Conservation (phyloP, 2,329 filamentous ascomycete species). For the Penicillium psychrosexuale region DNA sequence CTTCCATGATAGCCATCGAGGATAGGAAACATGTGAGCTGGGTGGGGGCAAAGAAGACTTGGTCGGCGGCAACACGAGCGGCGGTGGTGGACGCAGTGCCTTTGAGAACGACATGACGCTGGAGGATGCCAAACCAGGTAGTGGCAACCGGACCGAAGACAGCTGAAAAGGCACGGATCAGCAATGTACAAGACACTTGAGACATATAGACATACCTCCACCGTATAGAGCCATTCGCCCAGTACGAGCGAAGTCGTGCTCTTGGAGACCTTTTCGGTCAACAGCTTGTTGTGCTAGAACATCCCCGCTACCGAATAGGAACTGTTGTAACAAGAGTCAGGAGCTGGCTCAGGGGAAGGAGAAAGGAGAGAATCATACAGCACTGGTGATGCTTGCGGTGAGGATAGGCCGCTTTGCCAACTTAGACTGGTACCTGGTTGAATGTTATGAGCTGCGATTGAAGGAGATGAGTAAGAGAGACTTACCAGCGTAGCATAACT, state of each 20-base stretch:
- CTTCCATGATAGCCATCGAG: slow-evolving; percentile 81
- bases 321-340: slow-evolving; percentile 35
- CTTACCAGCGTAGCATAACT: slow-evolving; percentile 40
- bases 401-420: slow-evolving; percentile 78
- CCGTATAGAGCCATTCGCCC: slow-evolving; percentile 51
- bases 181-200: neutral
- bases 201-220: slow-evolving; percentile 39
- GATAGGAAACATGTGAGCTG: slow-evolving; percentile 79
- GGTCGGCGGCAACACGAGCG: slow-evolving; percentile 76
- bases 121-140: slow-evolving; percentile 80
- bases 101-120: slow-evolving; percentile 64
- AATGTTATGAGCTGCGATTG: slow-evolving; percentile 15
- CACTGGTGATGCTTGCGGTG: slow-evolving; percentile 86
- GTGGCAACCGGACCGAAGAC: slow-evolving; percentile 87
- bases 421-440: slow-evolving; percentile 74
- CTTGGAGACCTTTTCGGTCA: slow-evolving; percentile 71
- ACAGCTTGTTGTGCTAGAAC: slow-evolving; percentile 86
- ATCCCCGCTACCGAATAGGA: slow-evolving; percentile 92
- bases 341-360: neutral
- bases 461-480: slow-evolving; percentile 9
- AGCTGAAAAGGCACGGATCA: slow-evolving; percentile 34
- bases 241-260: slow-evolving; percentile 63
- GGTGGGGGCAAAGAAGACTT: slow-evolving; percentile 76
- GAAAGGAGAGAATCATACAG: slow-evolving; percentile 44
- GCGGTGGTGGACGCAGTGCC: slow-evolving; percentile 66